phyloP scores from a whole-genome alignment of 805 yeast species.

The Candida jianshihensis region DNA sequence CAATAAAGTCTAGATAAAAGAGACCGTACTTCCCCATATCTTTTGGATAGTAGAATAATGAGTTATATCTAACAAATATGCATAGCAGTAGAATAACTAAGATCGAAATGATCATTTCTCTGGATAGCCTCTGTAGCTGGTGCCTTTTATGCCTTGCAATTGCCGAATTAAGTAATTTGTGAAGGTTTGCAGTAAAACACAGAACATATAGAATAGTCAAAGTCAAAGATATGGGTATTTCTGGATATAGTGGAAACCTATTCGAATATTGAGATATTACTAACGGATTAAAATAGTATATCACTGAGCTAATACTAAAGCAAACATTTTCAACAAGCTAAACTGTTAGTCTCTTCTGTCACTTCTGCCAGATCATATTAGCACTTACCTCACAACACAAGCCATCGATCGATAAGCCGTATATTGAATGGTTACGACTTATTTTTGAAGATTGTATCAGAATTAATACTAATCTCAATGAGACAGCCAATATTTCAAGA shows the following conservation, averaged over 20 bases:
- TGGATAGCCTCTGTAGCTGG: slow-evolving; percentile 31
- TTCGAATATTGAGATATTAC: slow-evolving; percentile 20
- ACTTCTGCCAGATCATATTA: too few relatives aligned
- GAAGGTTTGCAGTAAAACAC: slow-evolving; percentile 7
- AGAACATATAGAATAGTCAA: slow-evolving; percentile 16
- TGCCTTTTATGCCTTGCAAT: slow-evolving; percentile 26
- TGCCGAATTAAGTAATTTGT: slow-evolving; percentile 23
- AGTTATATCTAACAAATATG: slow-evolving; percentile 3
- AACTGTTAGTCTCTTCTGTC: too few relatives aligned
- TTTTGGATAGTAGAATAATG: neutral
- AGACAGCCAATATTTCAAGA: too few relatives aligned
- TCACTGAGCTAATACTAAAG: neutral
- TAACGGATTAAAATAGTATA: slow-evolving; percentile 2
- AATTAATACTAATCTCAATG: too few relatives aligned
- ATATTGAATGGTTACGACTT: slow-evolving; percentile 25
- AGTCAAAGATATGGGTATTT: slow-evolving; percentile 20
- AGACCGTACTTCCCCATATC: slow-evolving; percentile 26
- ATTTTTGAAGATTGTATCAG: slow-evolving; percentile 15
- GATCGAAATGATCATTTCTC: slow-evolving; percentile 2
- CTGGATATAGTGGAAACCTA: slow-evolving; percentile 30
- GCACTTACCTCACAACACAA: slow-evolving; percentile 17
- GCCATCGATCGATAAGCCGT: slow-evolving; percentile 33
- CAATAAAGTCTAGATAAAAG: slow-evolving; percentile 33
- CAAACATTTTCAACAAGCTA: slow-evolving; percentile 5
- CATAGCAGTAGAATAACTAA: neutral